Evolutionary conservation across 345 rosid genomes (phyloP).

Genomic region (Gynandropsis gynandra): DNA sequence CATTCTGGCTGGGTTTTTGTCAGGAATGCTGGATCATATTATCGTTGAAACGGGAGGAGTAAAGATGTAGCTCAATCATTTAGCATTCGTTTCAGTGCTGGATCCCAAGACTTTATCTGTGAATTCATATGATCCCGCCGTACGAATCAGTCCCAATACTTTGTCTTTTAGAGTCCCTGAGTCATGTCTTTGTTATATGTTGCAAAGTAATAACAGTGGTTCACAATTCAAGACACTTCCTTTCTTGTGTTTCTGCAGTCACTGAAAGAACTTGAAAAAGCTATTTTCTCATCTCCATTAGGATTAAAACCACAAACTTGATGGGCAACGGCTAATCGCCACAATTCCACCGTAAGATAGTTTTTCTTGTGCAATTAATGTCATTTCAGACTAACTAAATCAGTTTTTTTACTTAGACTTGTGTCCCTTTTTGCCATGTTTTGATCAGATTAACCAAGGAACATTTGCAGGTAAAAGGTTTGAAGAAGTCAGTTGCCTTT

Average conservation of each 20-base stretch:
- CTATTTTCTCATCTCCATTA: constrained; percentile 82
- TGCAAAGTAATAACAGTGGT: no score
- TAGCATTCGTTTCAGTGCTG: constrained; percentile 87
- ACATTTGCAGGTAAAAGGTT: constrained; percentile 68
- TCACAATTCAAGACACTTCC: no score
- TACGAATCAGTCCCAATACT: no score
- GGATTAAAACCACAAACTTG: constrained; percentile 80
- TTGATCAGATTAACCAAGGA: constrained; percentile 83
- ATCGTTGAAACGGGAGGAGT: constrained; percentile 69
- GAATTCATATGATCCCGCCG: no score
- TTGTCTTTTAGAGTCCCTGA: no score
- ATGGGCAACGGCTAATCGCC: constrained; percentile 78
- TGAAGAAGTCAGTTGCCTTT: neutral
- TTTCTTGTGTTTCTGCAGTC: no score
- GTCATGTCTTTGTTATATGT: no score
- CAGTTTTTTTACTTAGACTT: constrained; percentile 11
- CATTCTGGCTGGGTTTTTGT: no score
- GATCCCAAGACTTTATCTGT: no score
- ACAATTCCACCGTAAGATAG: constrained; percentile 68
- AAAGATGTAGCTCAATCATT: constrained; percentile 71
- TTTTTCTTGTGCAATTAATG: constrained; percentile 10
- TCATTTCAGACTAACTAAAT: constrained; percentile 1
- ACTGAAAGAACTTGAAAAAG: no score
- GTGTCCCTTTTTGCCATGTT: constrained; percentile 11
- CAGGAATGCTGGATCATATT: constrained; percentile 85